Evolutionary conservation across 345 rosid species (phyloP), one percentile per base, ranked within the genome.

Genomic region (Cardiospermum halicacabum): DNA sequence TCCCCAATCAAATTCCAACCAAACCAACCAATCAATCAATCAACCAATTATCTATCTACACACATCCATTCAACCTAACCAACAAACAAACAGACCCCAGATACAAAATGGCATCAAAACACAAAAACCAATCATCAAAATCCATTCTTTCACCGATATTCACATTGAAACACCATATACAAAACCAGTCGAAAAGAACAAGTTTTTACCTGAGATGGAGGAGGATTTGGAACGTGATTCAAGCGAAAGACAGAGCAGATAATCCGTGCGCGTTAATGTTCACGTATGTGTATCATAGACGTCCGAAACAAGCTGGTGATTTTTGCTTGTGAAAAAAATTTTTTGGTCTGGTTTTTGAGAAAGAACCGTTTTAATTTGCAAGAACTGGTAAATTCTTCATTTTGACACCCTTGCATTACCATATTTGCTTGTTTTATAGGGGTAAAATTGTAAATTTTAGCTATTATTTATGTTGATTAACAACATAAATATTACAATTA

Each of bases 301-400:
- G 13, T 60, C n/a, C 65, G 65, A 61, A 62, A 27, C 66, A 54
- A 47, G 55, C 40, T 9, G 16, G 48, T 10, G 51, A 7, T 31
- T 48, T 26, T 51, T 3, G 18, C 27, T 31, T 7, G 37, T 21
- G 45, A n/a, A n/a, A n/a, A n/a, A n/a, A n/a, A n/a, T n/a, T 11
- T 13, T 36, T 57, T 34, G 61, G 26, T 32, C 28, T 34, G 61
- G 7, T 57, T n/a, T 47, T 24, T 16, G 19, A 3, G 6, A 8
- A 5, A 56, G 16, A 47, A 31, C 56, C 56, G 56, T 45, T 67
- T 58, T 18, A 24, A 28, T 11, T 57, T 22, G 56, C 64, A 67
- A 9, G 34, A 16, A 2, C 45, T 45, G 25, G 49, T 43, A 32
- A 11, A 34, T 45, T 67, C 56, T 13, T n/a, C 34, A 24, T 4